These are phyloP conservation scores for Huntiella savannae DNA, from an alignment of 2,329 filamentous ascomycete genomes.

Conservation along the genomic window DNA sequence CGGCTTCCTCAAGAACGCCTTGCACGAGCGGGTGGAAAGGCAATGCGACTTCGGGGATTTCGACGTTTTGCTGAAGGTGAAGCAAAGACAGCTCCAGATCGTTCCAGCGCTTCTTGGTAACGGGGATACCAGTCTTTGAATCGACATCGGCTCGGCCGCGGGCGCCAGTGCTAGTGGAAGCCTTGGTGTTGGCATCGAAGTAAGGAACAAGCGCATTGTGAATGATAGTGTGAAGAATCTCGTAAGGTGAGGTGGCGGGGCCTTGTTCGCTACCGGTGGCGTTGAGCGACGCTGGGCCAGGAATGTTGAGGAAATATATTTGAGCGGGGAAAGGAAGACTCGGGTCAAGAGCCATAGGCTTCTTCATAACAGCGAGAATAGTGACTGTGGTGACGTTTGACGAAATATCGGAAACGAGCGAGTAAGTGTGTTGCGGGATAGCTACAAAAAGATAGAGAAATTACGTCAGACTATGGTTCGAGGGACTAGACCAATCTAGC, in stretches of 20 bases:
- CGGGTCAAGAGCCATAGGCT: constrained; percentile 71
- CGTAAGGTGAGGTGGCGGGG: constrained; percentile 62
- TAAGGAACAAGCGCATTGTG: constrained; percentile 86
- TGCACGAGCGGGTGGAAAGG: constrained; percentile 80
- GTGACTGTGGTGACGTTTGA: constrained; percentile 62
- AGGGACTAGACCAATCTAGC: neutral
- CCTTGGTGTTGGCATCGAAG: constrained; percentile 90
- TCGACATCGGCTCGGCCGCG: constrained; percentile 66
- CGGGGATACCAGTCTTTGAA: constrained; percentile 81
- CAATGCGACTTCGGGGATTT: constrained; percentile 82
- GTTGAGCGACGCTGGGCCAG: constrained; percentile 55
- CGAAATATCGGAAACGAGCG: constrained; percentile 62
- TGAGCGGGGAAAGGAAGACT: constrained; percentile 67
- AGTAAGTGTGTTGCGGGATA: constrained; percentile 49
- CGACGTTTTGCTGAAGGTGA: constrained; percentile 91
- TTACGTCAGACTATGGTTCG: neutral
- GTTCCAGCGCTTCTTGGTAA: constrained; percentile 92
- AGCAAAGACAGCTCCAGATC: constrained; percentile 80
- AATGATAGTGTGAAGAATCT: constrained; percentile 79
- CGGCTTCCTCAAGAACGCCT: constrained; percentile 61
- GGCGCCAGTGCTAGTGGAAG: constrained; percentile 41
- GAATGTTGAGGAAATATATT: constrained; percentile 82
- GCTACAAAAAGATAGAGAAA: constrained; percentile 17
- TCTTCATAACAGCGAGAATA: constrained; percentile 79
- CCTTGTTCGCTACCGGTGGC: constrained; percentile 50